Evolutionary conservation across 2,329 filamentous ascomycete genomes (phyloP), one percentile per base, ranked within the genome.

Genomic region (Thielaviopsis musarum): DNA sequence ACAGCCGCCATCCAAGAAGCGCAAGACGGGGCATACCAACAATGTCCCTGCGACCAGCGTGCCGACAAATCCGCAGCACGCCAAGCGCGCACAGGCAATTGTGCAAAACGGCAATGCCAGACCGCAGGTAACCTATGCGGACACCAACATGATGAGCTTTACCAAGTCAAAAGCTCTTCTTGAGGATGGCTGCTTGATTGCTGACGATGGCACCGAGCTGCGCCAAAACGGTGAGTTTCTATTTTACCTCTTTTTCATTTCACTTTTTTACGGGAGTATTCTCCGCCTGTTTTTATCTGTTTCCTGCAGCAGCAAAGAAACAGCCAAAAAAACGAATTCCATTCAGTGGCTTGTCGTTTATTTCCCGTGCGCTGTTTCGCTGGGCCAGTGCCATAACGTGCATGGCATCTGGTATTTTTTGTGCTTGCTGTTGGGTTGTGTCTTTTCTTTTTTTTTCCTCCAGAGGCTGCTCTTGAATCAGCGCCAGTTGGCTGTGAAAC

Each of bases 101-200:
- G 54, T 56, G 54, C 58, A 52, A 60, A 60, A 56, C 13, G 49
- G 58, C 13, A 57, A 52, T 30, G 26, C 49, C 12, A 30, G 45
- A 22, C 59, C 52, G 15, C 59, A 59, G 28, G 57, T 48, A 7
- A 54, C 51, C 22, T 61, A 56, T 28, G 76, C 80, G 63, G 83
- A 89, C 67, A 85, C 87, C 57, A 96, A 94, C 70, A 85, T 97
- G 83, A 80, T 96, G 74, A 89, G 81, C 52, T 97, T 97, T 72
- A 84, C 88, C 63, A 82, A 82, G 63, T 82, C 79, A 67, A 80
- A 82, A 61, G 81, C 80, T 56, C 78, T 77, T 61, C 77, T 91
- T 61, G 57, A 61, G 19, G 78, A 91, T 66, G 87, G 87, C 59
- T 84, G 85, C 68, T 78, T 98, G 69, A 80, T 86, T 65, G 88